Evolutionary conservation across 768 basidiomycete genomes (phyloP).

Genomic region (Mycena filopes): DNA sequence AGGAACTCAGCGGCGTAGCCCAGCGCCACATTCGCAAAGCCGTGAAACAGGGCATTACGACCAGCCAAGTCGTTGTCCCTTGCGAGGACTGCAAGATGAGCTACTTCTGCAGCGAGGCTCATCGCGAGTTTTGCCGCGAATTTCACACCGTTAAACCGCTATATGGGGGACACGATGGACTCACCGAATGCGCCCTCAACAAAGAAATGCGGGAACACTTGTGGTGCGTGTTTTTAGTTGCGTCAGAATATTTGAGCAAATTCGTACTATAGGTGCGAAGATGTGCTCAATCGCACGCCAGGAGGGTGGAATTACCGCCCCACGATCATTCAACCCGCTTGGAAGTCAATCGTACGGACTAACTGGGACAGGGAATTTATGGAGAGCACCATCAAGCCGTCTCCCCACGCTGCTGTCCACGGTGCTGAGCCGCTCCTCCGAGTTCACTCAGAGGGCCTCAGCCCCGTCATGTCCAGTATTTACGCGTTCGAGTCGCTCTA

Average conservation of each 20-base stretch:
- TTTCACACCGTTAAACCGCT: not conserved
- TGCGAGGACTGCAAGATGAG: slow-evolving; percentile 4
- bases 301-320: slow-evolving; percentile 17
- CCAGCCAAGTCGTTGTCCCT: not conserved
- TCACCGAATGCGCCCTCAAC: slow-evolving; percentile 7
- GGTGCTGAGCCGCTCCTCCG: slow-evolving; percentile 9
- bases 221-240: not conserved
- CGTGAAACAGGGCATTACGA: not conserved
- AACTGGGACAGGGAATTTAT: slow-evolving; percentile 9
- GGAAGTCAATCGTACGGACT: slow-evolving; percentile 14
- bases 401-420: slow-evolving; percentile 1
- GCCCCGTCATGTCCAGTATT: slow-evolving; percentile 5
- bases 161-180: slow-evolving; percentile 8
- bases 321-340: slow-evolving; percentile 5
- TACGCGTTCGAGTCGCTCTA: slow-evolving; percentile 11
- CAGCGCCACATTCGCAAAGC: slow-evolving; percentile 13
- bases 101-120: slow-evolving; percentile 13
- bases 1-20: slow-evolving; percentile 1
- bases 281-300: slow-evolving; percentile 10
- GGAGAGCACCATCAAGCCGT: slow-evolving; percentile 5
- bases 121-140: not conserved
- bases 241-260: not conserved
- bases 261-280: slow-evolving; percentile 7
- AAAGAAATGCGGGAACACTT: slow-evolving; percentile 10
- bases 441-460: slow-evolving; percentile 6